A percentile compares a stretch with the other conserved stretches of the same genome.
phyloP scores from a whole-genome alignment of 169 alveolate species.

The Besnoitia besnoiti region DNA sequence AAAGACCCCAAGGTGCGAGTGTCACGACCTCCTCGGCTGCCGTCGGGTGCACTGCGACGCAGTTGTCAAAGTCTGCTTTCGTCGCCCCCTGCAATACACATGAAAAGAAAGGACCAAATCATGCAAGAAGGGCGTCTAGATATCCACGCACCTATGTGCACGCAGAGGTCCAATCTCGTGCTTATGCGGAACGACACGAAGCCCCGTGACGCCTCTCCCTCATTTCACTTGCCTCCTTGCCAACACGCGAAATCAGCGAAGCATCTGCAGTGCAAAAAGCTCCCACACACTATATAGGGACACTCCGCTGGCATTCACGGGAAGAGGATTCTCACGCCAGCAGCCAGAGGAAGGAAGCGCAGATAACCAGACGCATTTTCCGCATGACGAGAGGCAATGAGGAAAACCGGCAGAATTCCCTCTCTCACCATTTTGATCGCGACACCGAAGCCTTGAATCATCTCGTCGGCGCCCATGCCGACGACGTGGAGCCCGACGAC shows the following conservation, averaged over 20 bases:
- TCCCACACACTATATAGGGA: neutral
- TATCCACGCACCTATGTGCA: neutral
- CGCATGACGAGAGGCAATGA: no score
- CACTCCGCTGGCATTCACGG: no score
- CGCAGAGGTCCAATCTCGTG: neutral
- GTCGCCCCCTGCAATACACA: neutral
- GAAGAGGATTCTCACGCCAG: no score
- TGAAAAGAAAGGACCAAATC: neutral
- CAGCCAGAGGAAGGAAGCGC: no score
- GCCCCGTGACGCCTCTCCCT: neutral
- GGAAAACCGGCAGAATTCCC: neutral
- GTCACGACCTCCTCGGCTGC: constrained; percentile 34
- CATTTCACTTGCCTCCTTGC: no score
- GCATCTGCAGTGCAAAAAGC: neutral
- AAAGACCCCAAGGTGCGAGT: constrained; percentile 13
- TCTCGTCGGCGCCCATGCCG: constrained; percentile 90
- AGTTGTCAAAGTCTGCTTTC: constrained; percentile 6
- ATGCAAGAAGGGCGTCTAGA: neutral
- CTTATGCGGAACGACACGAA: neutral
- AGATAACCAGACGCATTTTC: no score
- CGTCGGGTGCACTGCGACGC: constrained; percentile 17
- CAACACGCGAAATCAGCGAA: no score
- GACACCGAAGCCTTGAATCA: constrained; percentile 90
- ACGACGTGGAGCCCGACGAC: constrained; percentile 88
- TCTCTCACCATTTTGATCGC: constrained; percentile 83